Percentiles rank a stretch among this genome's conserved stretches.
These are phyloP conservation scores for Zymoseptoria passerinii DNA, from an alignment of 2,329 filamentous ascomycete species.

Conservation along the genomic window DNA sequence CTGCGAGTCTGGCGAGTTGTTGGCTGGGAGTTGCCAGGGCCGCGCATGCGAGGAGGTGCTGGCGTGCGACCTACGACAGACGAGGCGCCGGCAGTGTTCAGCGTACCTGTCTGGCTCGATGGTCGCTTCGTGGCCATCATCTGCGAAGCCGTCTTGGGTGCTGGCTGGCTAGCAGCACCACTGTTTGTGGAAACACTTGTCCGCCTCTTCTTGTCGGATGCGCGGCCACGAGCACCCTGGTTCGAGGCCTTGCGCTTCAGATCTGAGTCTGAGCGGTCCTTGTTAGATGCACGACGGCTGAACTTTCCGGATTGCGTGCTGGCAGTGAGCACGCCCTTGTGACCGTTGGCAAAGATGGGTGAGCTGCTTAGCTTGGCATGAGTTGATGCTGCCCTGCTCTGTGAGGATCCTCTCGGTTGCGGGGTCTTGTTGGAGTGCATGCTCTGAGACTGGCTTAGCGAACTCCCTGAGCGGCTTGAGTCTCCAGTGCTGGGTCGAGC, in stretches of 20 bases:
- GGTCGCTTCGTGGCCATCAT: neutral
- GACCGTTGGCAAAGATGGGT: conserved; percentile 14
- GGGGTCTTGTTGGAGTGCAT: conserved; percentile 5
- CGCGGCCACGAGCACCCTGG: conserved; percentile 13
- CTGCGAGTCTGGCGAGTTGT: conserved; percentile 5
- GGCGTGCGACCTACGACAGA: neutral
- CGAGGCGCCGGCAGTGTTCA: conserved; percentile 4
- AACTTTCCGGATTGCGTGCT: neutral
- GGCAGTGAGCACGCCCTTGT: neutral
- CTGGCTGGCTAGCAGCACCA: neutral
- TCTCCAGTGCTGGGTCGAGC: conserved; percentile 2
- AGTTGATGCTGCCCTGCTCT: neutral
- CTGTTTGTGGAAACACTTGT: neutral
- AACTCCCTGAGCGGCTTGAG: neutral
- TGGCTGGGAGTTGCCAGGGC: neutral
- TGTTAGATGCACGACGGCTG: neutral
- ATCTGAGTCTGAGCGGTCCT: neutral
- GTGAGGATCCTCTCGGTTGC: conserved; percentile 2
- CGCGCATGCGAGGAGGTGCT: neutral
- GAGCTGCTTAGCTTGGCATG: conserved; percentile 16
- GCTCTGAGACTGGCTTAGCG: neutral
- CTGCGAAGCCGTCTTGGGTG: neutral
- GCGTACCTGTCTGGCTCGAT: conserved; percentile 3
- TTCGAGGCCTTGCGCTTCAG: conserved; percentile 19
- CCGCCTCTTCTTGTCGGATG: conserved; percentile 12